Conservation (phyloP, 768 basidiomycete genomes). For the Albatrellus ellisii region DNA sequence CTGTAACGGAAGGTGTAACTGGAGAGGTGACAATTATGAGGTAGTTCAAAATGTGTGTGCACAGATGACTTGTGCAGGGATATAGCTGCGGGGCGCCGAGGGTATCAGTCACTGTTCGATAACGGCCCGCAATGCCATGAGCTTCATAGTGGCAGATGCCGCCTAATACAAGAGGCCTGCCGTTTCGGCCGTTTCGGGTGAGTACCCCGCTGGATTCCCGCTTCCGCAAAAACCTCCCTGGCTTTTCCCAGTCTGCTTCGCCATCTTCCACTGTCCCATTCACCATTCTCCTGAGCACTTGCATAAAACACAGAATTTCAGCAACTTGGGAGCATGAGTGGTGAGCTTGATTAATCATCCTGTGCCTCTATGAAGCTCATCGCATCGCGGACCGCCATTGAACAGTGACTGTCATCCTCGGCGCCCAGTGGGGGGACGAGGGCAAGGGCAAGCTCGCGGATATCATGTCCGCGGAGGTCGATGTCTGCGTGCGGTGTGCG, state of each 20-base stretch:
- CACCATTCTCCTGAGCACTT: too few relatives aligned
- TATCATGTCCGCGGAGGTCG: slow-evolving; percentile 79
- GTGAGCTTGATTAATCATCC: too few relatives aligned
- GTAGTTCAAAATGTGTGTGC: slow-evolving; percentile 66
- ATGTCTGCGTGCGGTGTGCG: slow-evolving; percentile 92
- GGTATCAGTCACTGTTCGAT: too few relatives aligned
- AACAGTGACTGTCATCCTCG: slow-evolving; percentile 63
- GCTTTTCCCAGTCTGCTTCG: too few relatives aligned
- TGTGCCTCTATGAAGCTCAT: not conserved
- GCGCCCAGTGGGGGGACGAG: slow-evolving; percentile 88
- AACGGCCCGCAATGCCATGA: too few relatives aligned
- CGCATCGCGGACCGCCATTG: not conserved
- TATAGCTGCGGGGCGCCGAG: too few relatives aligned
- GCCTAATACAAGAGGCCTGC: too few relatives aligned
- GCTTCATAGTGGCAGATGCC: too few relatives aligned
- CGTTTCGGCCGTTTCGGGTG: too few relatives aligned
- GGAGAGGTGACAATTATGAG: slow-evolving; percentile 86
- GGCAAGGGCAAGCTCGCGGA: slow-evolving; percentile 96
- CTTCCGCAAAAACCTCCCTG: too few relatives aligned
- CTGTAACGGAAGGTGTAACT: slow-evolving; percentile 61
- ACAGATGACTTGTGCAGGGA: slow-evolving; percentile 65
- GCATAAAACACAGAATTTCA: not conserved
- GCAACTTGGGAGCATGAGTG: not conserved
- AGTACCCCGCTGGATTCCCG: too few relatives aligned
- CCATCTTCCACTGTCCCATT: too few relatives aligned